Conservation (phyloP, 169 alveolate genomes). For the Plasmodium chabaudi region DNA sequence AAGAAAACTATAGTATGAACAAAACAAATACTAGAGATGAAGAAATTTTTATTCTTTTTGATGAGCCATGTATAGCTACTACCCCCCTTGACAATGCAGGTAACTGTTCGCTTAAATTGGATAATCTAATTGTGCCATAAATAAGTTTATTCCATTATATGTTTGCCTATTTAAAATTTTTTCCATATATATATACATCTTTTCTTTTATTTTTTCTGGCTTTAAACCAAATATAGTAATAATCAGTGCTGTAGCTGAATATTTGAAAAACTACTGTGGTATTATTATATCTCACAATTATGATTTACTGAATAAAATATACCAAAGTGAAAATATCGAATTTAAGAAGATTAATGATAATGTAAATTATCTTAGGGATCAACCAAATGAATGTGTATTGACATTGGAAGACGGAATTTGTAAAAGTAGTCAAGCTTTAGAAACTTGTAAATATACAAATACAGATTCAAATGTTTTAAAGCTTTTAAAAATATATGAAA, state of each 20-base stretch:
- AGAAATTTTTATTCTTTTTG: conserved; percentile 67
- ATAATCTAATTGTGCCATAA: too few species aligned
- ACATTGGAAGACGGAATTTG: conserved; percentile 64
- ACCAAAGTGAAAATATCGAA: conserved; percentile 54
- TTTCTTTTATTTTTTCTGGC: background rate
- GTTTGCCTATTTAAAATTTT: background rate
- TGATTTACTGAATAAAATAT: conserved; percentile 59
- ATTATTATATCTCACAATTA: conserved; percentile 74
- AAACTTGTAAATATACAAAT: conserved; percentile 66
- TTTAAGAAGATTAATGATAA: conserved; percentile 59
- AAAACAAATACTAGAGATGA: conserved; percentile 17
- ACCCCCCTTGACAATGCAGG: conserved; percentile 76
- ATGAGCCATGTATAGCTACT: conserved; percentile 75
- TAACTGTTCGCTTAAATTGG: background rate
- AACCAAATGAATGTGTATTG: conserved; percentile 1
- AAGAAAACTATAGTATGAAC: conserved; percentile 37
- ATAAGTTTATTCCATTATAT: background rate
- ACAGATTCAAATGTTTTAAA: conserved; percentile 16
- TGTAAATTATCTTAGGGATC: conserved; percentile 33
- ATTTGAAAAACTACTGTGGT: conserved; percentile 68
- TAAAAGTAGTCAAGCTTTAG: conserved; percentile 74
- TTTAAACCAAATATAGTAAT: conserved; percentile 17
- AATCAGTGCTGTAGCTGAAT: conserved; percentile 70
- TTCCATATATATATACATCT: background rate
- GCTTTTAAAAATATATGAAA: conserved; percentile 46